A percentile compares a stretch with the other conserved stretches of the same genome.
These are phyloP conservation scores for Carex cristatella DNA, from an alignment of 176 grass and related monocot species.

Conservation along the genomic window DNA sequence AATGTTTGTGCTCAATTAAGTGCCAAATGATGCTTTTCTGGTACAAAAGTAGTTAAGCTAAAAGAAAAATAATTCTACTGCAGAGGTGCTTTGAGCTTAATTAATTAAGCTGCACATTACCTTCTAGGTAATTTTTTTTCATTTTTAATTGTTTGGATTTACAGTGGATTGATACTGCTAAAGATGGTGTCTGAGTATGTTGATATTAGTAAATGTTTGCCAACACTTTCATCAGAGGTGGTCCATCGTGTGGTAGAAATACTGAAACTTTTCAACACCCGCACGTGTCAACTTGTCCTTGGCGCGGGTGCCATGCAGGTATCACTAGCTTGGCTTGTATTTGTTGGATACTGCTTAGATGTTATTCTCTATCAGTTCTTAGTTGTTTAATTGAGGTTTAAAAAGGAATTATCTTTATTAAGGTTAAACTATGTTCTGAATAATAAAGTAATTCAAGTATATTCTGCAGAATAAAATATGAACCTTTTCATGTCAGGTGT, in stretches of 20 bases:
- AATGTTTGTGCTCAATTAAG: background rate
- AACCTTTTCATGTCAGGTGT: constrained; percentile 50
- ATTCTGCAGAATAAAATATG: constrained; percentile 14
- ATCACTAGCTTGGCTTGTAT: constrained; percentile 18
- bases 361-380: background rate
- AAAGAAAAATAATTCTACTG: background rate
- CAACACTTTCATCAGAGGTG: constrained; percentile 85
- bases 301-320: constrained; percentile 99
- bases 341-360: background rate
- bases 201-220: constrained; percentile 97
- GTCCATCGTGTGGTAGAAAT: constrained; percentile 97
- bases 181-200: constrained; percentile 98
- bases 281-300: constrained; percentile 96
- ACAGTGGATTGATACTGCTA: constrained; percentile 92
- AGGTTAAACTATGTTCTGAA: background rate
- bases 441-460: background rate
- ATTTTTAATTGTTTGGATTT: constrained; percentile 26
- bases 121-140: constrained; percentile 2
- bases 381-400: background rate
- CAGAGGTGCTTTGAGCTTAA: background rate
- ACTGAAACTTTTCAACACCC: constrained; percentile 94
- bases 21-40: background rate
- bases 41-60: background rate
- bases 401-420: background rate
- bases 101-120: background rate